These are phyloP conservation scores for Naumovozyma baii DNA, from an alignment of 805 yeast genomes.

Conservation along the genomic window DNA sequence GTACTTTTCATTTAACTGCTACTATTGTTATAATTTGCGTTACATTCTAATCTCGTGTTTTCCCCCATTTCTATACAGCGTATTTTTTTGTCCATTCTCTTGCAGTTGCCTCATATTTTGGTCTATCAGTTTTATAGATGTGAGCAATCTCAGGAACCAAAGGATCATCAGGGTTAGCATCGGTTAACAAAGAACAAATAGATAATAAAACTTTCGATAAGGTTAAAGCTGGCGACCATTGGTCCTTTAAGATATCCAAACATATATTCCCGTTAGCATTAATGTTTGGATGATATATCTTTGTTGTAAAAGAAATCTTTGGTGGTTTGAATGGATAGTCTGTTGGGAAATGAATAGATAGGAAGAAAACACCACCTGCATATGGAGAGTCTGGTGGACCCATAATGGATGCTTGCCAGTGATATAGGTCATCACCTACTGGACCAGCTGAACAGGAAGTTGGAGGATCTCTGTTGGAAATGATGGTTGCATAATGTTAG, in stretches of 20 bases:
- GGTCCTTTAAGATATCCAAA: conserved; percentile 89
- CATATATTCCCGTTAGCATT: conserved; percentile 91
- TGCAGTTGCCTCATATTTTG: conserved; percentile 91
- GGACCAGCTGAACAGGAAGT: conserved; percentile 98
- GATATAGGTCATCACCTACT: conserved; percentile 91
- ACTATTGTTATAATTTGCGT: too few species aligned
- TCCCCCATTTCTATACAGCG: conserved; percentile 49
- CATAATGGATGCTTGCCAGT: conserved; percentile 99
- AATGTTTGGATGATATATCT: conserved; percentile 94
- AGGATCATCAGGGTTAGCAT: conserved; percentile 98
- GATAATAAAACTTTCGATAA: conserved; percentile 88
- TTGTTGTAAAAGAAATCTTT: conserved; percentile 80
- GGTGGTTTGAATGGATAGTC: conserved; percentile 99
- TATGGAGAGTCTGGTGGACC: conserved; percentile 93
- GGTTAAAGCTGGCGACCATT: conserved; percentile 97
- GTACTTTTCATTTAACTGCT: too few species aligned
- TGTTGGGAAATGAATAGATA: conserved; percentile 93
- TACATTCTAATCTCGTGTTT: too few species aligned
- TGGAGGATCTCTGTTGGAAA: conserved; percentile 74
- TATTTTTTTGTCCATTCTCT: conserved; percentile 97
- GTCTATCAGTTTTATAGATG: conserved; percentile 83
- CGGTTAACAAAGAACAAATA: conserved; percentile 91
- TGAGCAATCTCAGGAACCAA: conserved; percentile 96
- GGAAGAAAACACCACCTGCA: conserved; percentile 86
- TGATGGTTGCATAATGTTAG: background rate